Base-by-base conservation (phyloP, 495 filamentous ascomycete species). In the Elaphomyces granulatus region DNA sequence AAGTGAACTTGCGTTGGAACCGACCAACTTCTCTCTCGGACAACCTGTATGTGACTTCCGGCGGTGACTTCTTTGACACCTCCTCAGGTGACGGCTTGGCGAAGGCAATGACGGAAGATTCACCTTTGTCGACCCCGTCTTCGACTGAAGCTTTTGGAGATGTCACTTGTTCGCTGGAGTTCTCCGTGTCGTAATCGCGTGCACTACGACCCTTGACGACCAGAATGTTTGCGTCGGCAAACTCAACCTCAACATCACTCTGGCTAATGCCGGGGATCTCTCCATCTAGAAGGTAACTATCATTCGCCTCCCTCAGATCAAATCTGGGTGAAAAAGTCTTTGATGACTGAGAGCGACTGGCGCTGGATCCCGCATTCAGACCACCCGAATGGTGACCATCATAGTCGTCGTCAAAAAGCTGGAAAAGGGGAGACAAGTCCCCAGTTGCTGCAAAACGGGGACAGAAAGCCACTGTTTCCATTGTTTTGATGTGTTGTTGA, bases 181-280 rank as follows among this genome's bases (percentile, higher is more conserved):
- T 56, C 12, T 59, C 54, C 3, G 56, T 59, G 48, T 63, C 38
- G 53, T 76, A 72, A 30, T 55, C 56, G 44, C 73, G 71, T 51
- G 84, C 78, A 18, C 71, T 67, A 34, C 60, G 74, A 32, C 87
- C 88, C 38, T 69, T 69, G 54, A 94, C 71, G 36, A 75, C 67
- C 3, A 96, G 62, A 10, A 82, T 94, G 37, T 81, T 69, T 3
- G 68, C 60, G 53, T 94, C 87, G 36, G 72, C 75, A 68, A 94
- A 94, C 57, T 93, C 84, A 50, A 94, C 81, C 38, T 74, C 62
- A 45, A 94, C 59, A 49, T 92, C 68, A 42, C 80, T 72, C 52
- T 83, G 80, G 36, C 82, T 72, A 34, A 87, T 68, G 30, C 88
- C 88, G 0, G 88, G 85, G 0, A 94, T 71, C 58, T 94, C 88